Evolutionary conservation across 352 stramenopile species (phyloP), one percentile per base, ranked within the genome.

Genomic region (Pythium insidiosum): DNA sequence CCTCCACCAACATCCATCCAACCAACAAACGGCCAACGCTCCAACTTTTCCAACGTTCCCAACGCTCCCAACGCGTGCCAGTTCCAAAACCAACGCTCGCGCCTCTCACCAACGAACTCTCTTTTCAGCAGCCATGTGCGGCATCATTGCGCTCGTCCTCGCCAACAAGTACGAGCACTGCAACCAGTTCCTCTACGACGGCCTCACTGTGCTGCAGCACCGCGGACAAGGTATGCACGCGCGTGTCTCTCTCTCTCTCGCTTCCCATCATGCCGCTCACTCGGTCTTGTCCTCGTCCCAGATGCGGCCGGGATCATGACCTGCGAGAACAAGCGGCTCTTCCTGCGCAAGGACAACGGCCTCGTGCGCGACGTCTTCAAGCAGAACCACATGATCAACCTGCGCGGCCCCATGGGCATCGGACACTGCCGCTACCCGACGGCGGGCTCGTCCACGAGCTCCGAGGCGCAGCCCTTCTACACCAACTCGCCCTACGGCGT

Each of bases 401-500:
- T 99, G 47, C 73, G 74, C 16, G 97, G 97, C 18, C 89, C 96
- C 57, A 92, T 98, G 59, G 97, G 96, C 43, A 89, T 99, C 24
- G 97, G 94, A 34, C 97, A 99, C 66, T 95, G 90, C 50, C 90
- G 97, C 29, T 99, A 99, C 72, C 97, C 97, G 20, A 99, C 96
- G 6, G 95, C 96, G 1, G 96, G 96, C 34, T 89, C 77, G 0
- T 90, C 78, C 40, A 82, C 75, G 19, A 92, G 77, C 68, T 88
- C 73, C 6, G 88, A 98, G 61, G 89, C 92, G 37, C 94, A 98
- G 72, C 97, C 97, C 13, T 96, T 99, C 55, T 99, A 99, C 80
- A 99, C 95, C 18, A 99, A 99, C 80, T 99, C 94, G 59, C 97
- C 97, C 11, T 98, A 98, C 68, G 97, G 96, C 21, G 91, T 99